Base-by-base conservation (phyloP, 2,329 filamentous ascomycete genomes). In the Exophiala lecanii-corni region DNA sequence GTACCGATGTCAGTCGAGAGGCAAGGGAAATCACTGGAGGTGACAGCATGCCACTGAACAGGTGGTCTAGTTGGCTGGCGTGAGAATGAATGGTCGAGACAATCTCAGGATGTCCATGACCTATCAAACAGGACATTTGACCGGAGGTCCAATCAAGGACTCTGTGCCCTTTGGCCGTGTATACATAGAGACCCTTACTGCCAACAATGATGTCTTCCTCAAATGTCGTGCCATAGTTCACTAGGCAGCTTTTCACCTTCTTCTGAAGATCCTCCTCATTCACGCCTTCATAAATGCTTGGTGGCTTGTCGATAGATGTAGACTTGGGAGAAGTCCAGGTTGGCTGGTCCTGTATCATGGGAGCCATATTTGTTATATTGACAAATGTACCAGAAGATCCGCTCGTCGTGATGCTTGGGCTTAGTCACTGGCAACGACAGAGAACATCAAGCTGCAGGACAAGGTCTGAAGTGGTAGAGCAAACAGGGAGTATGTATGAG, bases 121-220 rank as follows among this genome's bases (percentile, higher is more conserved):
- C 77, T 1, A 81, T 62, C 0, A 81, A 64, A 23, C 71, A 79
- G 5, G 69, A 73, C 75, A 80, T 80, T 49, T 81, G 77, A 10
- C 76, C 76, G 0, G 76, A 79, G 1, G 76, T 81, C 62, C 71
- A 79, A 59, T 81, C 76, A 1, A 80, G 67, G 41, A 80, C 70
- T 36, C 64, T 59, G 10, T 67, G 64, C 13, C 65, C 65, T 2
- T 58, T 49, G 0, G 61, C 57, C 31, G 69, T 69, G 54, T 72
- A 76, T 15, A 78, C 62, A 7, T 62, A 58, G 0, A 67, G 68
- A 6, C 73, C 73, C 33, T 65, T 50, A 9, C 71, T 71, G 25
- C 62, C 65, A 35, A 62, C 68, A 50, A 76, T 69, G 20, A 75
- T 55, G 16, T 63, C 43, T 7, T 56, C 57, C 53, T 66, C 47